Conservation (phyloP, 2,329 filamentous ascomycete genomes). For the Fusarium aywerte region DNA sequence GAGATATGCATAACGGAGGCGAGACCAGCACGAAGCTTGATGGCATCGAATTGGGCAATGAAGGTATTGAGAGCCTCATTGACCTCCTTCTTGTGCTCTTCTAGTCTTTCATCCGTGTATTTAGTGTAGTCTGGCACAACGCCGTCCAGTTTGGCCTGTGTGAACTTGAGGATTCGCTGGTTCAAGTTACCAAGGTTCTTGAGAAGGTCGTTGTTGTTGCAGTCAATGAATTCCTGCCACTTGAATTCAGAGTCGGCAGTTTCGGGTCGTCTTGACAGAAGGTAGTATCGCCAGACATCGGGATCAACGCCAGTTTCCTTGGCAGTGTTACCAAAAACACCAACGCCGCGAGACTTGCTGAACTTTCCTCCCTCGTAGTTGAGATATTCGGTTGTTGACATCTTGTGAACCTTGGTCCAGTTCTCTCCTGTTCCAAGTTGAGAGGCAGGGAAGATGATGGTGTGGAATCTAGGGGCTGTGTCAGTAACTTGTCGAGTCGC, state of each 20-base stretch:
- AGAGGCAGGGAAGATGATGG: constrained; percentile 89
- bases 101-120: constrained; percentile 66
- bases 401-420: constrained; percentile 90
- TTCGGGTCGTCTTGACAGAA: constrained; percentile 86
- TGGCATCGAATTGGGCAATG: constrained; percentile 73
- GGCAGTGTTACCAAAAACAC: constrained; percentile 91
- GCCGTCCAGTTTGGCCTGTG: constrained; percentile 78
- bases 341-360: constrained; percentile 88
- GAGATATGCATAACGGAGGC: constrained; percentile 74
- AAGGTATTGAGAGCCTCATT: constrained; percentile 75
- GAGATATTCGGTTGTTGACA: constrained; percentile 87
- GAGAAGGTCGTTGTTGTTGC: constrained; percentile 90
- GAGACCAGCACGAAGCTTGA: constrained; percentile 75
- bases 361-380: constrained; percentile 94
- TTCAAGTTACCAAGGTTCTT: constrained; percentile 81
- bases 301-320: constrained; percentile 85
- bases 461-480: constrained; percentile 63
- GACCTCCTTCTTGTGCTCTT: constrained; percentile 68
- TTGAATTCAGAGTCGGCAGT: constrained; percentile 89
- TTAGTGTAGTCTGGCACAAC: constrained; percentile 71
- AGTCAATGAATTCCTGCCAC: constrained; percentile 83
- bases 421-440: constrained; percentile 85
- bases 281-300: constrained; percentile 94
- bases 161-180: constrained; percentile 79
- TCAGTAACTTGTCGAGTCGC: constrained; percentile 4